Percentiles rank a stretch among this genome's conserved stretches.
phyloP scores from a whole-genome alignment of 208 protist genomes.

The Acanthamoeba healyi region DNA sequence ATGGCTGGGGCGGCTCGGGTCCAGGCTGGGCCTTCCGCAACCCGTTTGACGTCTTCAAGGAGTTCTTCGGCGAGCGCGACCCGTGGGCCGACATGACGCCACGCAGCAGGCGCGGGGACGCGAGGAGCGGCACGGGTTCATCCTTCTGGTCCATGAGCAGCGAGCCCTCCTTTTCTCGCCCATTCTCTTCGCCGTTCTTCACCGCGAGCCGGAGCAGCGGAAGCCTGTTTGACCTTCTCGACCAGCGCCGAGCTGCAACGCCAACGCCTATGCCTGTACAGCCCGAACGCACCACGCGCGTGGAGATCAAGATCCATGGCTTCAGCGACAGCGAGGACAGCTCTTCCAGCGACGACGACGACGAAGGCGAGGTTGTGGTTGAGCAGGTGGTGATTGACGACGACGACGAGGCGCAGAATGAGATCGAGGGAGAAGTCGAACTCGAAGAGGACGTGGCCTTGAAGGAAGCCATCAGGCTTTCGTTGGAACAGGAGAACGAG shows the following conservation, averaged over 20 bases:
- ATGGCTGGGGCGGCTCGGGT: background rate
- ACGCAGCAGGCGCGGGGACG: background rate
- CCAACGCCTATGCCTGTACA: background rate
- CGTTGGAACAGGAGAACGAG: background rate
- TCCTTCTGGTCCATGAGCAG: background rate
- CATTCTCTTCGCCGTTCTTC: slow-evolving; percentile 17
- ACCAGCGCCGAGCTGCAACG: background rate
- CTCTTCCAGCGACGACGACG: background rate
- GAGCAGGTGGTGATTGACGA: background rate
- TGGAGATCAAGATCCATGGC: slow-evolving; percentile 44
- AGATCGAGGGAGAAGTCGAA: background rate
- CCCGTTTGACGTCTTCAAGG: slow-evolving; percentile 34
- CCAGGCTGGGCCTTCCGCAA: slow-evolving; percentile 12
- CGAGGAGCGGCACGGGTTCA: background rate
- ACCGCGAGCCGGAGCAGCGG: background rate
- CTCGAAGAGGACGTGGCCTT: background rate
- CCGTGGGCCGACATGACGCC: slow-evolving; percentile 31
- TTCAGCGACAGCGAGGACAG: slow-evolving; percentile 1
- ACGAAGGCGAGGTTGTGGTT: background rate
- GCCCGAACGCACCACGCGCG: background rate
- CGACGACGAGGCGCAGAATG: background rate
- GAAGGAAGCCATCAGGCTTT: background rate
- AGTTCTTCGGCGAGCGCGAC: slow-evolving; percentile 45
- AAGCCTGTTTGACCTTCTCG: background rate
- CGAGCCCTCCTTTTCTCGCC: background rate